phyloP scores from a whole-genome alignment of 1,139 yeast genomes.

The Meyerozyma athensensis region DNA sequence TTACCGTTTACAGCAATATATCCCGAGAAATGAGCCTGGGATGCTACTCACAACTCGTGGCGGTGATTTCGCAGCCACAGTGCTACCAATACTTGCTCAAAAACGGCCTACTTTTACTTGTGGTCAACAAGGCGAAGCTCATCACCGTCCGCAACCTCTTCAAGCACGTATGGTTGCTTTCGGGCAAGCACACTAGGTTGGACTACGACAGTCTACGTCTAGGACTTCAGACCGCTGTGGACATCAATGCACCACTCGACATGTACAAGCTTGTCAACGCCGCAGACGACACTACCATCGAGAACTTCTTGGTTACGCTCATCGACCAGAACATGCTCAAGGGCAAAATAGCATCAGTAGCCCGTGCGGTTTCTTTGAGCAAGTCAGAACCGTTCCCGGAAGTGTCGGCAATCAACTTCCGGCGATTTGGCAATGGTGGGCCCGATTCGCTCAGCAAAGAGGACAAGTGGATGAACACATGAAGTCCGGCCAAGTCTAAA shows the following conservation, averaged over 20 bases:
- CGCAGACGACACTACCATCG: conserved; percentile 33
- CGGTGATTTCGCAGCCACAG: conserved; percentile 17
- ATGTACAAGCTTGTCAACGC: conserved; percentile 7
- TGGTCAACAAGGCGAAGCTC: conserved; percentile 38
- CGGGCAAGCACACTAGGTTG: conserved; percentile 23
- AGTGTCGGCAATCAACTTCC: conserved; percentile 31
- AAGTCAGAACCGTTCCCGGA: conserved; percentile 48
- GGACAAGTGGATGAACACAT: conserved; percentile 12
- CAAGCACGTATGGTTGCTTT: conserved; percentile 28
- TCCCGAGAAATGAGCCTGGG: conserved; percentile 35
- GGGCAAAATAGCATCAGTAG: conserved; percentile 47
- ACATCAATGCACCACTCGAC: conserved; percentile 4
- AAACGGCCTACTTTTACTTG: conserved; percentile 30
- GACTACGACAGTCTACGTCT: conserved; percentile 24
- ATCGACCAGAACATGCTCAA: conserved; percentile 50
- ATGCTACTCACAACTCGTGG: conserved; percentile 30
- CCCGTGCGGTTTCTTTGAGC: conserved; percentile 43
- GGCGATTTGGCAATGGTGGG: conserved; percentile 16
- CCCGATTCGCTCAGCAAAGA: conserved; percentile 7
- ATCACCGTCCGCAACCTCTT: conserved; percentile 45
- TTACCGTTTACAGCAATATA: conserved; percentile 34
- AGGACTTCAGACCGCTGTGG: conserved; percentile 17
- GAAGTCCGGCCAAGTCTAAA: too few species aligned
- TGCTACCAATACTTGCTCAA: conserved; percentile 34
- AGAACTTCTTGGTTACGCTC: conserved; percentile 45